Evolutionary conservation across 2,329 filamentous ascomycete genomes (phyloP).

Genomic region (Aspergillus felis): DNA sequence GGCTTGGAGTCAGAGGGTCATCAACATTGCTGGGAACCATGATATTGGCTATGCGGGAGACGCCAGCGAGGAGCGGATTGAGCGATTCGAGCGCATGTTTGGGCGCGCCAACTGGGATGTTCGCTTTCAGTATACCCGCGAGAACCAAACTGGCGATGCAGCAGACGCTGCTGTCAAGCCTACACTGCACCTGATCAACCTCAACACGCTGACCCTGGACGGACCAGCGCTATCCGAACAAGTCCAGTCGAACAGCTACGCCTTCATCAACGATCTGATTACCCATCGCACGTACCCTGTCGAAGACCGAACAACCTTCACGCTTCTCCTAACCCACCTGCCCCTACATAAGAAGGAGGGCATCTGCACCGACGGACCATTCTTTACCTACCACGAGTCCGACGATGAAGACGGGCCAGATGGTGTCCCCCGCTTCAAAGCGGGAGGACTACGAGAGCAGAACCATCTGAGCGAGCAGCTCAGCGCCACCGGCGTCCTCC

Average conservation of each 20-base stretch:
- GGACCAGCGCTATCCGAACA: constrained; percentile 65
- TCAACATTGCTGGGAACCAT: constrained; percentile 92
- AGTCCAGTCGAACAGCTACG: constrained; percentile 72
- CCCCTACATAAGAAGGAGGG: constrained; percentile 81
- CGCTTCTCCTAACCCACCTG: constrained; percentile 85
- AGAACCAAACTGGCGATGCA: neutral
- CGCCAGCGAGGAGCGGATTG: constrained; percentile 68
- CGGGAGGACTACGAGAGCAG: constrained; percentile 68
- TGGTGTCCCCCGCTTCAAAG: constrained; percentile 32
- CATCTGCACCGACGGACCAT: constrained; percentile 77
- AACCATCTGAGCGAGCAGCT: constrained; percentile 77
- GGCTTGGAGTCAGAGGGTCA: constrained; percentile 70
- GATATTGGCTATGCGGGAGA: constrained; percentile 96
- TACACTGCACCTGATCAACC: constrained; percentile 73
- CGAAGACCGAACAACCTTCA: constrained; percentile 64
- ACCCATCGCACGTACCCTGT: constrained; percentile 56
- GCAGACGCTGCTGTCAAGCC: constrained; percentile 33
- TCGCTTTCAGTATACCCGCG: constrained; percentile 59
- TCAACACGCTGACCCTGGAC: constrained; percentile 94
- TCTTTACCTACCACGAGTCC: constrained; percentile 73
- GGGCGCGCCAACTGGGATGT: constrained; percentile 90
- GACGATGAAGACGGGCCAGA: constrained; percentile 58
- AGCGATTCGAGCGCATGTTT: constrained; percentile 78
- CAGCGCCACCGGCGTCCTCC: constrained; percentile 66
- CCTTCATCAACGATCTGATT: constrained; percentile 61